Percentiles rank a stretch among this genome's conserved stretches.
These are phyloP conservation scores for Henckelia pumila DNA, from an alignment of 257 asterid species.

Conservation along the genomic window DNA sequence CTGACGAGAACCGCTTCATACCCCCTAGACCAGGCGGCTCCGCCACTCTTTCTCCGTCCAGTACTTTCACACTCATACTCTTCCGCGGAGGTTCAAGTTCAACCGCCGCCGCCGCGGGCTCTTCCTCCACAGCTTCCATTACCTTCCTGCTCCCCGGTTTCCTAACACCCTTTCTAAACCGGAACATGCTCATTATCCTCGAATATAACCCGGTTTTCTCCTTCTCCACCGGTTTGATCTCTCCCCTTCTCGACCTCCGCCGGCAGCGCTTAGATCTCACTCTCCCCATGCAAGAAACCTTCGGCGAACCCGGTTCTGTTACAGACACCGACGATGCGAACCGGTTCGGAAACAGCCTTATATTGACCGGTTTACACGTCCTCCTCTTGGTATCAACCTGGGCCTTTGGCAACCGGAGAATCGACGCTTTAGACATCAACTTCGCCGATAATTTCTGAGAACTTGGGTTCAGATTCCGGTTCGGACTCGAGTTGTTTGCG, in stretches of 20 bases:
- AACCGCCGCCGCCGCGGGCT: slow-evolving; percentile 19
- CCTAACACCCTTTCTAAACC: slow-evolving; percentile 29
- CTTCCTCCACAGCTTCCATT: slow-evolving; percentile 28
- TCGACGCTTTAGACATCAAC: slow-evolving; percentile 43
- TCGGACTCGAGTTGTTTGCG: slow-evolving; percentile 24
- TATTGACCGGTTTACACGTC: slow-evolving; percentile 40
- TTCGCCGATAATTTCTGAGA: slow-evolving; percentile 43
- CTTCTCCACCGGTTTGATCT: slow-evolving; percentile 19
- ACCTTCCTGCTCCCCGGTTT: slow-evolving; percentile 39
- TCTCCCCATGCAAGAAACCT: slow-evolving; percentile 73
- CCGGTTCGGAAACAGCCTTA: slow-evolving; percentile 52
- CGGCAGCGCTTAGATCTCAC: slow-evolving; percentile 60
- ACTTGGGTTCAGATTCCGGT: slow-evolving; percentile 23
- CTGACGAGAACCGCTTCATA: slow-evolving; percentile 62
- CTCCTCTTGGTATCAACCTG: slow-evolving; percentile 46
- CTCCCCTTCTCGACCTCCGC: slow-evolving; percentile 38
- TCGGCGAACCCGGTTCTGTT: slow-evolving; percentile 66
- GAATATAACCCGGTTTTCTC: slow-evolving; percentile 50
- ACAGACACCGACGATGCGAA: slow-evolving; percentile 31
- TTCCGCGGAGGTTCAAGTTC: slow-evolving; percentile 36
- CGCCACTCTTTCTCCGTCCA: background rate
- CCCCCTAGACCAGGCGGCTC: slow-evolving; percentile 73
- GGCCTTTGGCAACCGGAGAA: slow-evolving; percentile 57
- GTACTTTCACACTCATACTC: slow-evolving; percentile 39
- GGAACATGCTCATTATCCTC: slow-evolving; percentile 45